A percentile compares a stretch with the other conserved stretches of the same genome.
Evolutionary conservation across 176 grass and related monocot species (phyloP).

Genomic region (Zea mays): DNA sequence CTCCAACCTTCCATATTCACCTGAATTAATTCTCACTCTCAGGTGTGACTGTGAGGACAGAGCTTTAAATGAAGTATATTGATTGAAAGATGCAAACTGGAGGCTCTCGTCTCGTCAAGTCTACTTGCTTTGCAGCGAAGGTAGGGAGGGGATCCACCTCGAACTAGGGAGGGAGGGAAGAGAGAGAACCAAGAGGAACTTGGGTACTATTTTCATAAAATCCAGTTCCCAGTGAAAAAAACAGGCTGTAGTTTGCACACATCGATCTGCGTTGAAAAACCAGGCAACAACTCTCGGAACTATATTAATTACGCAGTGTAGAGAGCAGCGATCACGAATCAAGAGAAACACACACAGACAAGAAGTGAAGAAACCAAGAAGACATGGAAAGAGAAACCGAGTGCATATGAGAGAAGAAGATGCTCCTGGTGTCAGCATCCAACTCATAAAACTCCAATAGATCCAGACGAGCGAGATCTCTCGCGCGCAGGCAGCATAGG

Average conservation of each 20-base stretch:
- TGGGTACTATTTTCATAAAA: not conserved
- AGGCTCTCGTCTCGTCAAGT: conserved; percentile 3
- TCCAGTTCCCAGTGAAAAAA: conserved; percentile 24
- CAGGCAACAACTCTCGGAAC: conserved; percentile 29
- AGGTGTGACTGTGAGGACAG: conserved; percentile 42
- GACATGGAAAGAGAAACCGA: conserved; percentile 25
- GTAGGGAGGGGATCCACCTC: conserved; percentile 39
- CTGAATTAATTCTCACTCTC: conserved; percentile 49
- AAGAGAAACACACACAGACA: conserved; percentile 20
- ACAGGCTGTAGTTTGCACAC: conserved; percentile 19
- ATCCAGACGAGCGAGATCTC: conserved; percentile 44
- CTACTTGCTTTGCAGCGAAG: conserved; percentile 42
- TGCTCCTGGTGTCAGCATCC: conserved; percentile 41
- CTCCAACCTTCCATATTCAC: conserved; percentile 37
- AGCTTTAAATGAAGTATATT: conserved; percentile 63
- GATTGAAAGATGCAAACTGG: conserved; percentile 35
- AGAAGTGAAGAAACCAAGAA: conserved; percentile 17
- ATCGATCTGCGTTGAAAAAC: conserved; percentile 25
- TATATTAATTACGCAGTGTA: not conserved
- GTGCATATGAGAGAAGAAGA: conserved; percentile 50
- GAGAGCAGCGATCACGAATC: conserved; percentile 7
- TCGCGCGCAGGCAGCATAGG: not conserved
- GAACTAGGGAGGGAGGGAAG: conserved; percentile 13
- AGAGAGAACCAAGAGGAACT: not conserved
- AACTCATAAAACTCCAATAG: conserved; percentile 55